A percentile compares a stretch with the other conserved stretches of the same genome.
Conservation (phyloP, 1,139 yeast genomes). For the Geotrichum macrosporum region DNA sequence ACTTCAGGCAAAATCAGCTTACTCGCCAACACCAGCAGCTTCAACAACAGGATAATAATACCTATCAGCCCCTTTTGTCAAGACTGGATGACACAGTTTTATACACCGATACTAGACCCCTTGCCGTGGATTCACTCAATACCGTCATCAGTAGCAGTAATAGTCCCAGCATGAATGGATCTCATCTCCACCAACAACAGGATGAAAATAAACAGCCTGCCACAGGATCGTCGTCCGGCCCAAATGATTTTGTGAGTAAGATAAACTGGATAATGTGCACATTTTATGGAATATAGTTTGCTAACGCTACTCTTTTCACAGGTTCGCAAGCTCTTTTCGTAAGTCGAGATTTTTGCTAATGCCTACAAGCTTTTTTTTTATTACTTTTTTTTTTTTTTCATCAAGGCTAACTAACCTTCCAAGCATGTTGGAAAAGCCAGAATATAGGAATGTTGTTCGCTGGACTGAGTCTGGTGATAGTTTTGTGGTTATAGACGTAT, state of each 20-base stretch:
- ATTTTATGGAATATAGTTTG: too few relatives aligned
- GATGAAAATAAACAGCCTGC: background rate
- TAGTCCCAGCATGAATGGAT: background rate
- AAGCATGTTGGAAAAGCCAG: constrained; percentile 79
- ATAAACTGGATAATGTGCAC: too few relatives aligned
- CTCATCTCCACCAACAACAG: constrained; percentile 1
- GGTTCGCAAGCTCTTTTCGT: constrained; percentile 30
- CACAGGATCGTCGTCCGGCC: constrained; percentile 13
- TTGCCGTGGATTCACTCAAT: too few relatives aligned
- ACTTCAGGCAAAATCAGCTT: too few relatives aligned
- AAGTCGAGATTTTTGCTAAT: too few relatives aligned
- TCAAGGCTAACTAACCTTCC: constrained; percentile 24
- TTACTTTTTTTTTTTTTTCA: constrained; percentile 1
- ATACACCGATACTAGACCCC: too few relatives aligned
- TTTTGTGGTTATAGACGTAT: constrained; percentile 71
- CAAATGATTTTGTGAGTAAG: constrained; percentile 28
- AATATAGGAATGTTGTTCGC: constrained; percentile 64
- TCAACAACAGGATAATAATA: too few relatives aligned
- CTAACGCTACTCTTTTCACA: constrained; percentile 10
- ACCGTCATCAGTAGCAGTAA: background rate
- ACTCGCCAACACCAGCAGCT: too few relatives aligned
- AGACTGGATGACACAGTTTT: too few relatives aligned
- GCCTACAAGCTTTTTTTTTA: too few relatives aligned
- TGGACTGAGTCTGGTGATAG: constrained; percentile 84
- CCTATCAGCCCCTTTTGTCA: too few relatives aligned